Evolutionary conservation across 2,329 filamentous ascomycete genomes (phyloP).

Genomic region (Alternaria infectoria): DNA sequence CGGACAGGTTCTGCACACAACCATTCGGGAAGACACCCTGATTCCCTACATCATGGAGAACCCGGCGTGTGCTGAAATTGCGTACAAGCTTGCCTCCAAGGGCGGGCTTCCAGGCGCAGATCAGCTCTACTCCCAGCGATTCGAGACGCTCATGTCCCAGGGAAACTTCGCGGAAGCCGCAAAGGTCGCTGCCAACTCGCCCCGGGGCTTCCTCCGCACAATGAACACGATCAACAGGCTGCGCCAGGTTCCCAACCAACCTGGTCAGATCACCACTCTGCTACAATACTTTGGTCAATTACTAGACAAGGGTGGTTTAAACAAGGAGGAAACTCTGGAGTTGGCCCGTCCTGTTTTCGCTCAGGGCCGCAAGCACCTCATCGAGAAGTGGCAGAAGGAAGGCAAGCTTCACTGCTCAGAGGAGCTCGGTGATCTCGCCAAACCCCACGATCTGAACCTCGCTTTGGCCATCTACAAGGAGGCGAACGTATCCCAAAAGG

Average conservation of each 20-base stretch:
- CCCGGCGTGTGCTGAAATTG: slow-evolving; percentile 89
- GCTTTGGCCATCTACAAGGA: slow-evolving; percentile 89
- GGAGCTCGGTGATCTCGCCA: slow-evolving; percentile 92
- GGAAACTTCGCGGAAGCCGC: slow-evolving; percentile 88
- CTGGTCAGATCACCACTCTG: slow-evolving; percentile 89
- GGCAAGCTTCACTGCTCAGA: slow-evolving; percentile 96
- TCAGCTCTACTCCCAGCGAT: slow-evolving; percentile 88
- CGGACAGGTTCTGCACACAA: slow-evolving; percentile 93
- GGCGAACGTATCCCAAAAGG: slow-evolving; percentile 89
- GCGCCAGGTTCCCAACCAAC: slow-evolving; percentile 81
- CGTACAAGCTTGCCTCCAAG: slow-evolving; percentile 94
- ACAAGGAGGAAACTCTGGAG: slow-evolving; percentile 92
- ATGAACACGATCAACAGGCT: slow-evolving; percentile 95
- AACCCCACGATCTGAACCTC: slow-evolving; percentile 85
- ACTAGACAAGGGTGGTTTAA: slow-evolving; percentile 91
- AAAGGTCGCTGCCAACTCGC: slow-evolving; percentile 95
- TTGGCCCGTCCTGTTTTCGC: slow-evolving; percentile 89
- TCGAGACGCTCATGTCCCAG: slow-evolving; percentile 81
- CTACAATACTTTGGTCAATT: slow-evolving; percentile 98
- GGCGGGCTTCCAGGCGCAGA: slow-evolving; percentile 94
- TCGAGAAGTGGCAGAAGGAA: slow-evolving; percentile 98
- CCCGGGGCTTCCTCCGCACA: slow-evolving; percentile 91
- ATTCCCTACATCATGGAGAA: slow-evolving; percentile 97
- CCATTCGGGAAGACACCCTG: slow-evolving; percentile 87
- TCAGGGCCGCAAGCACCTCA: slow-evolving; percentile 91